phyloP scores from a whole-genome alignment of 116 monocot species.

The Phalaenopsis hybrid region DNA sequence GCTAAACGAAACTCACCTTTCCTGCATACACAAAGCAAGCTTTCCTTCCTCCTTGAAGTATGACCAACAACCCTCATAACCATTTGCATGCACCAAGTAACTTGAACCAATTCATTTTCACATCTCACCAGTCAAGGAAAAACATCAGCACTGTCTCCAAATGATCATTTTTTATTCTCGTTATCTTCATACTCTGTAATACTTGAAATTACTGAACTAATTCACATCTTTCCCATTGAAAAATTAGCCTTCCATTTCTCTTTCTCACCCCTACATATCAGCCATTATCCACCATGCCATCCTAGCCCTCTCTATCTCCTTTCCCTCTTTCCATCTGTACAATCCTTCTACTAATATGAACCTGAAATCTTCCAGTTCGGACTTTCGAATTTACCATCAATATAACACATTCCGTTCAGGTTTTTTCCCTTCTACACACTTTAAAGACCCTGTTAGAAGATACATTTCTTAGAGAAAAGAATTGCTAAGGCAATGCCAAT shows the following conservation, averaged over 20 bases:
- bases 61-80: not conserved
- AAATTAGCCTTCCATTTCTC: not conserved
- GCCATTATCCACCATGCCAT: not conserved
- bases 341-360: not conserved
- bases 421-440: not conserved
- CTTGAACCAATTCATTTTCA: not conserved
- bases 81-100: not conserved
- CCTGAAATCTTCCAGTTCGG: not conserved
- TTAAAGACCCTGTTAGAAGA: not conserved
- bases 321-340: not conserved
- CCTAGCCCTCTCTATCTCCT: not conserved
- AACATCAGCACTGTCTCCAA: not conserved
- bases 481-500: not conserved
- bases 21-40: not conserved
- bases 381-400: not conserved
- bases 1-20: not conserved
- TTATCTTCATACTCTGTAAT: not conserved
- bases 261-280: not conserved
- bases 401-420: not conserved
- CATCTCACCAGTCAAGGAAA: not conserved
- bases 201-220: not conserved
- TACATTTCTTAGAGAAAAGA: not conserved
- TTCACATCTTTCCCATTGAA: not conserved
- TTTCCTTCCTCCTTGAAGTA: not conserved
- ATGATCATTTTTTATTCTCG: not conserved